phyloP scores from a whole-genome alignment of 2,329 filamentous ascomycete genomes.

The Didymella exigua region DNA sequence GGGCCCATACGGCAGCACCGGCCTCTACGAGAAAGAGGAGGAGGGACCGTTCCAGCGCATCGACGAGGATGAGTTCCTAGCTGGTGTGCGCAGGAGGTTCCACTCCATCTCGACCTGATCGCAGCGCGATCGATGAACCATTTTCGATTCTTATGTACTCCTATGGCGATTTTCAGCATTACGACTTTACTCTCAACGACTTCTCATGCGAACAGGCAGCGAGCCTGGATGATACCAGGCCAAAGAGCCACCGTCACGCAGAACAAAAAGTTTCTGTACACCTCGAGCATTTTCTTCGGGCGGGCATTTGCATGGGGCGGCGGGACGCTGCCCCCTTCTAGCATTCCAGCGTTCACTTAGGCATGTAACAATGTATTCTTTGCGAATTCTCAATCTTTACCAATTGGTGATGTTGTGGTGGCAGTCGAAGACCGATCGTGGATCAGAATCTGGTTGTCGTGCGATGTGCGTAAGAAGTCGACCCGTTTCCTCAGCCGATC shows the following conservation, averaged over 20 bases:
- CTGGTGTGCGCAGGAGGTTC: conserved; percentile 43
- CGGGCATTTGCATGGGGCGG: conserved; percentile 23
- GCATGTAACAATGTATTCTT: conserved; percentile 17
- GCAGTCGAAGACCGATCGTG: not conserved
- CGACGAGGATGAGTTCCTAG: conserved; percentile 48
- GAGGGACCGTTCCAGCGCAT: conserved; percentile 51
- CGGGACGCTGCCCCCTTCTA: conserved; percentile 18
- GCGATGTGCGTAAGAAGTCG: not conserved
- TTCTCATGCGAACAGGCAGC: conserved; percentile 33
- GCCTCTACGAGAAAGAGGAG: conserved; percentile 56
- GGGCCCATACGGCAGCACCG: conserved; percentile 57
- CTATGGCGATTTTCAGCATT: conserved; percentile 25
- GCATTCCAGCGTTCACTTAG: conserved; percentile 25
- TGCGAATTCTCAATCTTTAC: not conserved
- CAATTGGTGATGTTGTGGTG: not conserved
- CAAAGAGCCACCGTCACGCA: conserved; percentile 31
- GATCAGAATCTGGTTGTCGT: not conserved
- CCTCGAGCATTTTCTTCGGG: conserved; percentile 17
- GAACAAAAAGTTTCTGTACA: conserved; percentile 24
- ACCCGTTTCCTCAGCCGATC: not conserved
- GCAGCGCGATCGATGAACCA: conserved; percentile 22
- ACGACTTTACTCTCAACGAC: conserved; percentile 33
- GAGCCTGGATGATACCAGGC: conserved; percentile 46
- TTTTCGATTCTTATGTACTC: conserved; percentile 31
- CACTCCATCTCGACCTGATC: conserved; percentile 47